Percentiles rank a stretch among this genome's conserved stretches.
Conservation (phyloP, 2,329 filamentous ascomycete species). For the Penicillium sclerotigenum region DNA sequence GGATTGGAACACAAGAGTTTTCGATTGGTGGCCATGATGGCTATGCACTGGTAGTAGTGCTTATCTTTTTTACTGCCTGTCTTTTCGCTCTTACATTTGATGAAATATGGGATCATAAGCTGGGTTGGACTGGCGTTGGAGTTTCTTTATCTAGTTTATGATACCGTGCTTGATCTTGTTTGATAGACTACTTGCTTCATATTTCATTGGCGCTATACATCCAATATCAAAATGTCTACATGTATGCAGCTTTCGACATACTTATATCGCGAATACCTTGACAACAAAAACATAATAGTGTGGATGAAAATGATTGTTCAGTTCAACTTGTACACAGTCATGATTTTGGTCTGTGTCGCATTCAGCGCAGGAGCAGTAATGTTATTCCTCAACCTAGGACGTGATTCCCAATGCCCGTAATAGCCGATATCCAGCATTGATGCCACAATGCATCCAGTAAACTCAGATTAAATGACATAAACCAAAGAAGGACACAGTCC, state of each 20-base stretch:
- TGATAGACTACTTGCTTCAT: constrained; percentile 6
- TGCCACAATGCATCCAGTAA: neutral
- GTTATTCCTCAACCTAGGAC: neutral
- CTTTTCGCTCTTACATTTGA: neutral
- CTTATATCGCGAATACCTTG: neutral
- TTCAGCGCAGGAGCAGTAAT: neutral
- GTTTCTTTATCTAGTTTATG: neutral
- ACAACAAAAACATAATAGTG: neutral
- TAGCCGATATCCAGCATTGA: neutral
- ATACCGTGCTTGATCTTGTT: constrained; percentile 4
- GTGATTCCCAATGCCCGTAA: neutral
- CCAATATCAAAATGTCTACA: neutral
- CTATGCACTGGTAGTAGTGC: neutral
- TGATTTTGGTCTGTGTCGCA: neutral
- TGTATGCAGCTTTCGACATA: neutral
- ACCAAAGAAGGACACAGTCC: neutral
- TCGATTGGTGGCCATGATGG: constrained; percentile 34
- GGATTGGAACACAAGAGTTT: constrained; percentile 46
- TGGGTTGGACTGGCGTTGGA: neutral
- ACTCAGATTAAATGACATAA: neutral
- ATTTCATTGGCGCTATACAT: neutral
- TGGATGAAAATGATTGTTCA: neutral
- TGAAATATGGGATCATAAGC: neutral
- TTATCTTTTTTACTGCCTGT: neutral
- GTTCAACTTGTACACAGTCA: neutral